phyloP scores from a whole-genome alignment of 2,329 filamentous ascomycete genomes.

The Xenosphaeropsis pyriputrescens region DNA sequence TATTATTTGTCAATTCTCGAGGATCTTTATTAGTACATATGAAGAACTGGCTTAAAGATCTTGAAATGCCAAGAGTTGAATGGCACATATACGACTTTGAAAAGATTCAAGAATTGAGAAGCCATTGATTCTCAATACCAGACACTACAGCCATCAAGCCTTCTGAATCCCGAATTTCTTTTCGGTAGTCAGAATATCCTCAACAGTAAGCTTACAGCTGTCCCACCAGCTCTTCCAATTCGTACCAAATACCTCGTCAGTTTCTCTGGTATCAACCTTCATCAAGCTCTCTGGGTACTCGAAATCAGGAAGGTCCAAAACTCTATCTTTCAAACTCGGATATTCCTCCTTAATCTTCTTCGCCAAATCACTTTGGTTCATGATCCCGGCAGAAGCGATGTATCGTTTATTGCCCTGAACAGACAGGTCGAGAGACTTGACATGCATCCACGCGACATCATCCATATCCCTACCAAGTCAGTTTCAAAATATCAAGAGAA shows the following conservation, averaged over 20 bases:
- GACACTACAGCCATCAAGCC: too few relatives aligned
- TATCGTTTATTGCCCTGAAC: constrained; percentile 2
- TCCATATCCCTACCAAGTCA: constrained; percentile 1
- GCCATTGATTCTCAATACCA: too few relatives aligned
- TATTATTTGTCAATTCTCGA: constrained; percentile 2
- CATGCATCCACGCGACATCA: constrained; percentile 1
- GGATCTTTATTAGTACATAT: too few relatives aligned
- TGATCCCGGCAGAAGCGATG: neutral
- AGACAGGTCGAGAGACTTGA: constrained; percentile 1
- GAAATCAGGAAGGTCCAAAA: constrained; percentile 21
- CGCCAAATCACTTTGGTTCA: constrained; percentile 22
- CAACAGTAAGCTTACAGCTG: constrained; percentile 1
- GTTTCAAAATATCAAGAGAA: neutral
- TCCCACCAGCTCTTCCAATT: constrained; percentile 3
- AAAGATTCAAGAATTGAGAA: too few relatives aligned
- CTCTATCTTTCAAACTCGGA: constrained; percentile 28
- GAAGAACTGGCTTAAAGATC: too few relatives aligned
- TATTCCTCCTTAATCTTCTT: constrained; percentile 35
- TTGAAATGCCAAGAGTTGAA: too few relatives aligned
- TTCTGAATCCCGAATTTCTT: too few relatives aligned
- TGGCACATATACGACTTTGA: too few relatives aligned
- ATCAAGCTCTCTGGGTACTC: constrained; percentile 4
- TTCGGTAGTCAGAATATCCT: constrained; percentile 1
- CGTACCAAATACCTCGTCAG: constrained; percentile 2
- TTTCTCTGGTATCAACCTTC: constrained; percentile 2